Conservation (phyloP, 1,284 basidiomycete species). For the Fomitopsis palustris region DNA sequence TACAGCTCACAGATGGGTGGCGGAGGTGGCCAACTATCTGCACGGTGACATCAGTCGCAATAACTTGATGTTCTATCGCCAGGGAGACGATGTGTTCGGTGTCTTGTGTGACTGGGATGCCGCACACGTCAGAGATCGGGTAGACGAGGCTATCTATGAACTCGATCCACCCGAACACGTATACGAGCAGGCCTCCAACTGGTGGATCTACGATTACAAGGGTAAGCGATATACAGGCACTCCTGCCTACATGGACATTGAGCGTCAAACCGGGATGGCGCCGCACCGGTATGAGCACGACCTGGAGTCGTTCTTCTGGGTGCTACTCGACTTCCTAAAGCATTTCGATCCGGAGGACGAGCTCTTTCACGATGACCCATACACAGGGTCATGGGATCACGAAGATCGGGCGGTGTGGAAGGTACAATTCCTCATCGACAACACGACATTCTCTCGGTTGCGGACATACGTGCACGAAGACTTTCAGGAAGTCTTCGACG, state of each 20-base stretch:
- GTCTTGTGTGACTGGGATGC: conserved; percentile 26
- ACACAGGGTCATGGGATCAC: neutral
- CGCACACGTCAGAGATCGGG: conserved; percentile 4
- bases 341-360: neutral
- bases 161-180: neutral
- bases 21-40: conserved; percentile 1
- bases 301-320: conserved; percentile 29
- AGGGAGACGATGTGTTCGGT: conserved; percentile 8
- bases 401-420: neutral
- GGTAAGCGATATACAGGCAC: neutral
- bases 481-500: neutral
- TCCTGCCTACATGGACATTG: neutral
- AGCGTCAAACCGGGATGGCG: neutral
- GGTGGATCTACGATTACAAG: neutral
- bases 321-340: conserved; percentile 7
- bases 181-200: no score
- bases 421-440: neutral
- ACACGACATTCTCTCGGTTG: neutral
- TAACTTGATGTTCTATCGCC: conserved; percentile 24
- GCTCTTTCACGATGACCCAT: neutral
- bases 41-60: conserved; percentile 26
- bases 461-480: neutral
- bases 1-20: conserved; percentile 6
- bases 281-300: conserved; percentile 3
- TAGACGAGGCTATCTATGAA: neutral